Conservation (phyloP, 306 rosid genomes). For the Glycine soja region DNA sequence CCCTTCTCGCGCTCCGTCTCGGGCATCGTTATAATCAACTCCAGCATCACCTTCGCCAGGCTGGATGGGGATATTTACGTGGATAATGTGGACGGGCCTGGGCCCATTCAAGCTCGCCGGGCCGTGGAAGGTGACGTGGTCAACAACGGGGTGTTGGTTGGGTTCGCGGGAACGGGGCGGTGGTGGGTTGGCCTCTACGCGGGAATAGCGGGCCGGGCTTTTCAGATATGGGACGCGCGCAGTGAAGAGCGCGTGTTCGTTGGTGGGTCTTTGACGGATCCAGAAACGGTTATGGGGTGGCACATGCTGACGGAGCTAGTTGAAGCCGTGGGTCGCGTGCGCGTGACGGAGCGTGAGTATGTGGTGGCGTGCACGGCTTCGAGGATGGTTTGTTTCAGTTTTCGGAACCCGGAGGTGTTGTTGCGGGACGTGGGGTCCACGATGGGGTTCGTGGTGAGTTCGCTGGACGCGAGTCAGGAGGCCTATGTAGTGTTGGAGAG, state of each 20-base stretch:
- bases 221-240: slow-evolving; percentile 72
- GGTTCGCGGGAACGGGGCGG: slow-evolving; percentile 60
- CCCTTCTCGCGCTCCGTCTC: slow-evolving; percentile 68
- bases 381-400: slow-evolving; percentile 57
- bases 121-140: slow-evolving; percentile 54
- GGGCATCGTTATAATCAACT: slow-evolving; percentile 57
- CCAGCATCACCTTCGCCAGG: slow-evolving; percentile 56
- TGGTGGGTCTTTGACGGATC: slow-evolving; percentile 76
- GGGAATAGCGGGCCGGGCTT: slow-evolving; percentile 68
- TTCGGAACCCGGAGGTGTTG: slow-evolving; percentile 52
- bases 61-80: slow-evolving; percentile 74
- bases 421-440: slow-evolving; percentile 51
- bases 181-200: slow-evolving; percentile 94
- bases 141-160: slow-evolving; percentile 71
- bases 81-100: slow-evolving; percentile 38
- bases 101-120: slow-evolving; percentile 14
- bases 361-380: slow-evolving; percentile 81
- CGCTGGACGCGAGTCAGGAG: slow-evolving; percentile 62
- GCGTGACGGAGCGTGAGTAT: slow-evolving; percentile 55
- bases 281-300: slow-evolving; percentile 79
- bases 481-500: slow-evolving; percentile 58
- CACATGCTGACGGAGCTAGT: slow-evolving; percentile 68
- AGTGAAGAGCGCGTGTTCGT: slow-evolving; percentile 54
- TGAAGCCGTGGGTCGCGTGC: slow-evolving; percentile 68
- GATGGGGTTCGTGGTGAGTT: slow-evolving; percentile 54